Evolutionary conservation across 495 filamentous ascomycete species (phyloP).

Genomic region (Durotheca rogersii): DNA sequence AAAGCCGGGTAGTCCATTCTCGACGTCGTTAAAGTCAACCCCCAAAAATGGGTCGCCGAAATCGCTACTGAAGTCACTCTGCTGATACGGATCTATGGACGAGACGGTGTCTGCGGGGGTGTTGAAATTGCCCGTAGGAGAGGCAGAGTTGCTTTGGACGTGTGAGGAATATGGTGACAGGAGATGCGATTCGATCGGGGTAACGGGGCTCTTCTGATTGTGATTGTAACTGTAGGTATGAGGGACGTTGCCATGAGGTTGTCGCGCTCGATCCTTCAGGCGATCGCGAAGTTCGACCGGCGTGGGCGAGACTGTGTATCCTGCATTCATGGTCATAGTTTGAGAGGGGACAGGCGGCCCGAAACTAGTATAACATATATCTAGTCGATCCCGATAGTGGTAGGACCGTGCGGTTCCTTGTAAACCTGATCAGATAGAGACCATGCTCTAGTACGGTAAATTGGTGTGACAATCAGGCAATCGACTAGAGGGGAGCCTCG

Average conservation of each 20-base stretch:
- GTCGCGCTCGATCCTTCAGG: conserved; percentile 27
- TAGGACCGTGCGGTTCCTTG: conserved; percentile 21
- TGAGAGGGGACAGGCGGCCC: conserved; percentile 12
- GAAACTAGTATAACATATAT: conserved; percentile 34
- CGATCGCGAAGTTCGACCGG: conserved; percentile 35
- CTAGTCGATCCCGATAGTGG: conserved; percentile 16
- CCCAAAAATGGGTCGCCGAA: conserved; percentile 46
- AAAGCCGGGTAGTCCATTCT: conserved; percentile 39
- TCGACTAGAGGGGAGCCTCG: conserved; percentile 21
- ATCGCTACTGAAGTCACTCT: conserved; percentile 43
- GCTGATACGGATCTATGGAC: conserved; percentile 44
- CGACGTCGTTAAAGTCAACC: conserved; percentile 38
- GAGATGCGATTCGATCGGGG: conserved; percentile 33
- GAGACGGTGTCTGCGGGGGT: conserved; percentile 47
- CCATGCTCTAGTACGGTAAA: conserved; percentile 21
- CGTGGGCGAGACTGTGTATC: conserved; percentile 37
- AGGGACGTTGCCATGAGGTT: conserved; percentile 21
- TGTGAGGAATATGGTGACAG: conserved; percentile 46
- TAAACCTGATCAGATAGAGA: conserved; percentile 17
- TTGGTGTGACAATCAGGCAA: conserved; percentile 4
- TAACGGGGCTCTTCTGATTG: conserved; percentile 26
- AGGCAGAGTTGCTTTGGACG: conserved; percentile 40
- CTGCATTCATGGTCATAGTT: conserved; percentile 36
- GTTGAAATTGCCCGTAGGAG: conserved; percentile 41
- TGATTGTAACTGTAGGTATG: conserved; percentile 19